Evolutionary conservation across 768 basidiomycete species (phyloP).

Genomic region (Favolaschia claudopus): DNA sequence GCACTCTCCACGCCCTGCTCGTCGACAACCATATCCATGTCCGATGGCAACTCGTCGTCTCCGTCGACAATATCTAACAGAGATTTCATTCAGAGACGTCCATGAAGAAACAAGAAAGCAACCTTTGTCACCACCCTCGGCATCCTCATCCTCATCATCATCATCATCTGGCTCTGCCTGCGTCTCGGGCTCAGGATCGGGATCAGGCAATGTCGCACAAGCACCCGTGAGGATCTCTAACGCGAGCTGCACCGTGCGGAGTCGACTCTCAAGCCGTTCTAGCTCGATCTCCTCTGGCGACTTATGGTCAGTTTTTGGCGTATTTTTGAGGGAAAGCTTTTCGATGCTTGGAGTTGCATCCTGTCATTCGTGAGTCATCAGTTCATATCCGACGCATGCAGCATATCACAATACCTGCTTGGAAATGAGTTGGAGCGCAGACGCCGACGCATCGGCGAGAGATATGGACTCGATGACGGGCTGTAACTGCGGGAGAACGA

Average conservation of each 20-base stretch:
- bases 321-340: slow-evolving; percentile 66
- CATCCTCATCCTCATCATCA: slow-evolving; percentile 39
- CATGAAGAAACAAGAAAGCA: not conserved
- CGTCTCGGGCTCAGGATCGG: slow-evolving; percentile 60
- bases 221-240: slow-evolving; percentile 87
- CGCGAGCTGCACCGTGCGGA: slow-evolving; percentile 82
- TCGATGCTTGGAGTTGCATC: slow-evolving; percentile 57
- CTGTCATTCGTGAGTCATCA: not conserved
- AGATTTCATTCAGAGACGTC: slow-evolving; percentile 3
- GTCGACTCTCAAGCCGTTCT: slow-evolving; percentile 71
- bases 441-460: slow-evolving; percentile 55
- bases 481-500: slow-evolving; percentile 74
- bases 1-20: slow-evolving; percentile 42
- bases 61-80: slow-evolving; percentile 16
- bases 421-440: slow-evolving; percentile 59
- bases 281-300: slow-evolving; percentile 73
- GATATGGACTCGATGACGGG: slow-evolving; percentile 70
- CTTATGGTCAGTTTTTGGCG: slow-evolving; percentile 81
- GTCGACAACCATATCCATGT: slow-evolving; percentile 52
- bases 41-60: slow-evolving; percentile 42
- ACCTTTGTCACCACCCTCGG: slow-evolving; percentile 42
- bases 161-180: slow-evolving; percentile 41
- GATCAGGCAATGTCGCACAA: slow-evolving; percentile 89
- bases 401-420: slow-evolving; percentile 54
- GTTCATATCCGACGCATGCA: too few relatives aligned